phyloP scores from a whole-genome alignment of 202 grass and related monocot genomes.

The Musa balbisiana region DNA sequence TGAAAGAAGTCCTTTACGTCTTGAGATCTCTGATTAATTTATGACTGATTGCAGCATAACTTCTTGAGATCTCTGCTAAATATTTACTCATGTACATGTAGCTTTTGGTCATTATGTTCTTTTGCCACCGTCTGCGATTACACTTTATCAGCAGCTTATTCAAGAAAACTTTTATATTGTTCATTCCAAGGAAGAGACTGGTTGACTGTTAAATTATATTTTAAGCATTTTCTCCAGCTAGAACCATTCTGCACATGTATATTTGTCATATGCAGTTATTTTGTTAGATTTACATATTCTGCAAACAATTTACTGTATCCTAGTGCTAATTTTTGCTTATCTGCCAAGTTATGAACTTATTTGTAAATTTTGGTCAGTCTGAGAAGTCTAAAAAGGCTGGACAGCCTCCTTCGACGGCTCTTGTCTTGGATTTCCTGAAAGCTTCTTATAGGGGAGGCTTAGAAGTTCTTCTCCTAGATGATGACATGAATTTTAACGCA shows the following conservation, averaged over 20 bases:
- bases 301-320: conserved; percentile 3
- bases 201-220: not conserved
- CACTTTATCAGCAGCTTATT: not conserved
- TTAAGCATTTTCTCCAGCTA: not conserved
- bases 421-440: conserved; percentile 57
- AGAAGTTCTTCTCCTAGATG: conserved; percentile 58
- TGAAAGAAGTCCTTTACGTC: no score
- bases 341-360: not conserved
- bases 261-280: no score
- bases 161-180: not conserved
- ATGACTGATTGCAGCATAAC: no score
- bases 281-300: not conserved
- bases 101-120: not conserved
- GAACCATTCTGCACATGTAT: no score
- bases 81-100: no score
- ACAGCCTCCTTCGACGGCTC: conserved; percentile 41
- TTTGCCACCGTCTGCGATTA: not conserved
- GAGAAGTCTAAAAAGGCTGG: conserved; percentile 72
- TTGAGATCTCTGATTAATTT: no score
- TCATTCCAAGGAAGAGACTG: not conserved
- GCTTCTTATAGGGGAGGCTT: conserved; percentile 49
- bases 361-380: conserved; percentile 41
- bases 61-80: no score
- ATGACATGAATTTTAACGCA: conserved; percentile 94
- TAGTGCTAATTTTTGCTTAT: not conserved